Evolutionary conservation across 2,329 filamentous ascomycete genomes (phyloP).

Genomic region (Colletotrichum siamense): DNA sequence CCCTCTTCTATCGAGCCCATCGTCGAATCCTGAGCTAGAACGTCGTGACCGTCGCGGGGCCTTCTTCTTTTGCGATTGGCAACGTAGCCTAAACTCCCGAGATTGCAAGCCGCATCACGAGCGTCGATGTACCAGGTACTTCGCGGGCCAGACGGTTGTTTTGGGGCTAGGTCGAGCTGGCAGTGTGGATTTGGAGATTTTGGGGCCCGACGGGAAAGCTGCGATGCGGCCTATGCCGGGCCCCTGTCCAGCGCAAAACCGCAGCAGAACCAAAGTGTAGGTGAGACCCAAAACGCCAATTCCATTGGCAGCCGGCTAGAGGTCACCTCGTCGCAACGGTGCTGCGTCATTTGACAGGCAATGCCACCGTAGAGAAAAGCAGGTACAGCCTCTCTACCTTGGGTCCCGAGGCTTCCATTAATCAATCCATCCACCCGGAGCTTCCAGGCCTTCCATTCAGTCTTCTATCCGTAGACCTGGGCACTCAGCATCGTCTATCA

Average conservation of each 20-base stretch:
- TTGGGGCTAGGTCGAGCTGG: slow-evolving; percentile 19
- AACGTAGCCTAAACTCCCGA: slow-evolving; percentile 21
- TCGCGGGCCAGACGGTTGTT: slow-evolving; percentile 9
- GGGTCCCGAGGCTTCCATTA: background rate
- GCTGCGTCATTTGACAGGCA: background rate
- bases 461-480: too few species aligned
- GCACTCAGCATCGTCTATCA: background rate
- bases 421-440: background rate
- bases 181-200: slow-evolving; percentile 13
- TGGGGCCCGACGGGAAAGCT: background rate
- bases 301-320: background rate
- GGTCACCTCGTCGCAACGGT: background rate
- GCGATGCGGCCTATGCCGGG: background rate
- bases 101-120: slow-evolving; percentile 19
- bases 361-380: background rate
- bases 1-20: background rate
- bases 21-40: background rate
- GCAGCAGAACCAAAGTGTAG: background rate
- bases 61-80: slow-evolving; percentile 1
- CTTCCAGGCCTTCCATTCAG: background rate
- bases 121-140: slow-evolving; percentile 10
- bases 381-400: background rate
- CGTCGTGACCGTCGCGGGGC: background rate
- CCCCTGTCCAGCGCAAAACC: slow-evolving; percentile 5
- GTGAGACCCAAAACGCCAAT: background rate